Base-by-base conservation (phyloP, 306 rosid genomes). In the Oxytropis ochrocephala region DNA sequence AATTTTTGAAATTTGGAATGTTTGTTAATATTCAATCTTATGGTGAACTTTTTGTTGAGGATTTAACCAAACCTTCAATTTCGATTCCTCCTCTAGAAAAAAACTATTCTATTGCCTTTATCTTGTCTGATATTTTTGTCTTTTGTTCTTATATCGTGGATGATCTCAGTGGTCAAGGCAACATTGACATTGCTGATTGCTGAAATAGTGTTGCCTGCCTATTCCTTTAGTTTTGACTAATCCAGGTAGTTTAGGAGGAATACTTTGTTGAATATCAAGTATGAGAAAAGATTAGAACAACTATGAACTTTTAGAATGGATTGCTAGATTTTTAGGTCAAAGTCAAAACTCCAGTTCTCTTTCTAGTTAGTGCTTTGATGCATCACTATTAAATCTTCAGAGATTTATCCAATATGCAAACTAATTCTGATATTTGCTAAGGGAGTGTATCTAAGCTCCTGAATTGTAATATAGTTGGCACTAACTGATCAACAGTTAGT, bases 181-280 rank as follows among this genome's bases (percentile, higher is more conserved):
- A 60, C 62, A 73, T 55, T 44, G 75, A 33, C 17, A 24, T 51
- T 51, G 46, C 43, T 57, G 11, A 50, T 33, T 33, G 46, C 30
- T 53, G 49, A 35, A 73, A 51, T n/a, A 60, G 35, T 72, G 56
- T 59, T 10, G 41, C 36, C 50, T 48, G 16, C 39, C 38, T 19
- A 71, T 49, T 56, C 47, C 16, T 64, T 70, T 39, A 67, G 24
- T 70, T 41, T 61, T 9, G 69, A 11, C 67, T 6, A 43, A 24
- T 64, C 27, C 5, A 29, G 44, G 27, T 43, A 64, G 30, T 36
- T 57, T 38, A 46, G 57, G 53, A 59, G 67, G 62, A 9, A 44
- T 52, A 44, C 41, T 16, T 53, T 67, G 36, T 73, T 59, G 46
- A 50, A 69, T 62, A 51, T 79, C 33, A 21, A 18, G 38, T 47